Evolutionary conservation across 768 basidiomycete genomes (phyloP), one percentile per base, ranked within the genome.

Genomic region (Lactarius tabidus): DNA sequence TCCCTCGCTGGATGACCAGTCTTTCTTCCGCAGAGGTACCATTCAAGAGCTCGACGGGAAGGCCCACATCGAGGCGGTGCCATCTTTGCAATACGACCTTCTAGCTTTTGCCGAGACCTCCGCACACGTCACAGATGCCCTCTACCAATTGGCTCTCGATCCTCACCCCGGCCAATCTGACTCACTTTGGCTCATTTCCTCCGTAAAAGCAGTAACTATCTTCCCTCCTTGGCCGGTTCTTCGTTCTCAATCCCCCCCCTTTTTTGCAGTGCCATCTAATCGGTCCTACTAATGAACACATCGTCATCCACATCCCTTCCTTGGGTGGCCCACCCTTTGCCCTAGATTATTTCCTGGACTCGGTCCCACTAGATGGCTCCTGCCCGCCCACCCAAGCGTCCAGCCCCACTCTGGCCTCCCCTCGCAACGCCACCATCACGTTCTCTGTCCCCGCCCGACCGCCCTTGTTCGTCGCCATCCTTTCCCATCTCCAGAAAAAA

Each of bases 111-210:
- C 79, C 51, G 75, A 72, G 68, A 59, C 67, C 63, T 58, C 71
- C 35, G 77, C 75, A 54, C 71, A 78, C 26, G 66, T 74, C 18
- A 76, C 79, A 59, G 75, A 77, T 10, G 80, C 83, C 18, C 75
- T 88, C 62, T 92, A 92, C 74, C 90, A 93, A 76, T 75, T 93
- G 54, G 88, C 91, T 53, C 77, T 93, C 68, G 76, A 78, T 66
- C 79, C 71, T 63, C 78, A 83, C 57, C 82, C 77, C 43, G 77
- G 77, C 28, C 73, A 72, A 26, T 79, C 80, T 62, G 69, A 69
- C 43, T 68, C 80, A 64, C 79, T 80, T 67, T 87, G 84, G 81
- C 81, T 81, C 70, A 74, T 84, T 54, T 85, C 84, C 0, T 84
- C 87, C 38, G 84, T 88, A 57, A 86, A 86, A 75, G 79, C 80